These are phyloP conservation scores for Pyrenophora seminiperda DNA, from an alignment of 2,329 filamentous ascomycete genomes.

Conservation along the genomic window DNA sequence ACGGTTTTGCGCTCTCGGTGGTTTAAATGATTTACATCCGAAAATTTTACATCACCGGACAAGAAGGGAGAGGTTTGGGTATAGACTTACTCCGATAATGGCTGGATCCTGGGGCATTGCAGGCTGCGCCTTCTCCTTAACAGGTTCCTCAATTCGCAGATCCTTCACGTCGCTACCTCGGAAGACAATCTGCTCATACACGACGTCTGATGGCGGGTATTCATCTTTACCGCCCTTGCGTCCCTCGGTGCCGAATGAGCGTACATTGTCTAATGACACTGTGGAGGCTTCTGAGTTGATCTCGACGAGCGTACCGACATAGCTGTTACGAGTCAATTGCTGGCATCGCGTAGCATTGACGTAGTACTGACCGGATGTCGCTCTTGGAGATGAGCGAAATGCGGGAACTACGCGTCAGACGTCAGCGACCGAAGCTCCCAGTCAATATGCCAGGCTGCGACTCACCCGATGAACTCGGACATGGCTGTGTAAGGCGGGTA, in stretches of 20 bases:
- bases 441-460: slow-evolving; percentile 42
- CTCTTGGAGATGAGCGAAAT: slow-evolving; percentile 98
- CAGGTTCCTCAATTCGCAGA: slow-evolving; percentile 85
- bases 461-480: slow-evolving; percentile 67
- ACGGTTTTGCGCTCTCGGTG: slow-evolving; percentile 94
- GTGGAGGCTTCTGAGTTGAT: slow-evolving; percentile 98
- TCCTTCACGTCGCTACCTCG: slow-evolving; percentile 98
- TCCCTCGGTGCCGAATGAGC: slow-evolving; percentile 91
- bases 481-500: slow-evolving; percentile 49
- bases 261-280: slow-evolving; percentile 95
- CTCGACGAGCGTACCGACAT: slow-evolving; percentile 93
- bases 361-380: slow-evolving; percentile 79
- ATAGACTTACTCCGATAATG: slow-evolving; percentile 87
- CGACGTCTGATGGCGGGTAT: slow-evolving; percentile 79
- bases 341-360: slow-evolving; percentile 23
- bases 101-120: slow-evolving; percentile 92
- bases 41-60: slow-evolving; percentile 86
- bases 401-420: slow-evolving; percentile 67
- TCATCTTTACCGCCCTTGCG: slow-evolving; percentile 82
- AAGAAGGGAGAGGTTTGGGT: slow-evolving; percentile 17
- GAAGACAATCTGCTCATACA: slow-evolving; percentile 99
- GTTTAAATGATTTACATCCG: slow-evolving; percentile 90
- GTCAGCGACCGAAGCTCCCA: slow-evolving; percentile 43
- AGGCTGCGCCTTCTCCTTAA: slow-evolving; percentile 71
- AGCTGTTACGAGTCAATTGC: slow-evolving; percentile 61